A percentile compares a stretch with the other conserved stretches of the same genome.
phyloP scores from a whole-genome alignment of 192 early-diverging fungal genomes.

The Rhizoclosmatium globosum region DNA sequence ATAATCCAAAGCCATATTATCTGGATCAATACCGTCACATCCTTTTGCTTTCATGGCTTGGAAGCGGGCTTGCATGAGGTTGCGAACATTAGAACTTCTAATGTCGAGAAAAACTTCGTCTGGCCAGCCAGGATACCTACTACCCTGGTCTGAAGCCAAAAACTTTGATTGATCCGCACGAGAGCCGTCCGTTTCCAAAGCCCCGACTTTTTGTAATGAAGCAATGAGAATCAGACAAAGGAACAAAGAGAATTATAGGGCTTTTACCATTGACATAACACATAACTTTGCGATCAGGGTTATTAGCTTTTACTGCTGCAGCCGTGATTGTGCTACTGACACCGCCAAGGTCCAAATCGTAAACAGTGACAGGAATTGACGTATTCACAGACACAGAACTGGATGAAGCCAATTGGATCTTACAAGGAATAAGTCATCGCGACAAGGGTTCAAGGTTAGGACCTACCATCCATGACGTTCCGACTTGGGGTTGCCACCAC shows the following conservation, averaged over 20 bases:
- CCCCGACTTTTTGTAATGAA: neutral
- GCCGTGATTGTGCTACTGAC: neutral
- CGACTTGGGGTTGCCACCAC: too few relatives aligned
- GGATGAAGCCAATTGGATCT: too few relatives aligned
- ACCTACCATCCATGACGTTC: too few relatives aligned
- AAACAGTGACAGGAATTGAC: neutral
- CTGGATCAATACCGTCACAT: slow-evolving; percentile 39
- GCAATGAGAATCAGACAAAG: neutral
- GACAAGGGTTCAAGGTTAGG: too few relatives aligned
- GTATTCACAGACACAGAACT: too few relatives aligned
- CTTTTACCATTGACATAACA: slow-evolving; percentile 32
- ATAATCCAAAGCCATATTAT: slow-evolving; percentile 38
- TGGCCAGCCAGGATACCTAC: slow-evolving; percentile 35
- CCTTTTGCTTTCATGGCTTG: neutral
- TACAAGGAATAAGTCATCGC: too few relatives aligned
- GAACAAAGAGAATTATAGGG: neutral
- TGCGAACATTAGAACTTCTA: slow-evolving; percentile 9
- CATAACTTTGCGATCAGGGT: slow-evolving; percentile 21
- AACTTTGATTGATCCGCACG: slow-evolving; percentile 27
- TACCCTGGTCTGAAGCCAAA: slow-evolving; percentile 12
- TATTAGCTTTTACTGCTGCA: neutral
- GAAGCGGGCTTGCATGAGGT: slow-evolving; percentile 29
- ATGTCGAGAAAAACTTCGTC: slow-evolving; percentile 41
- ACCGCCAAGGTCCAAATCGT: neutral
- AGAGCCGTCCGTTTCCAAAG: slow-evolving; percentile 16